These are phyloP conservation scores for bread wheat (Triticum aestivum) DNA, from an alignment of 176 grass and related monocot species.

Conservation along the genomic window IWGSC_CS_RefSeq_v2.1 NC_057809.1:616787277-616787776, in stretches of 20 bases:
- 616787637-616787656: neutral
- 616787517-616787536: constrained; percentile 48
- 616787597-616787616: constrained; percentile 45
- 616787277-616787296: too few relatives aligned
- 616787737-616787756: constrained; percentile 39
- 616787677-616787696: neutral
- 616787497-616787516: constrained; percentile 47
- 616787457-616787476: neutral
- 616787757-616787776: neutral
- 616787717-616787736: neutral
- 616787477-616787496: constrained; percentile 13
- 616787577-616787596: constrained; percentile 56
- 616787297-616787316: too few relatives aligned
- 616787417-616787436: constrained; percentile 6
- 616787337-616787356: too few relatives aligned
- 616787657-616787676: neutral
- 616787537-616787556: constrained; percentile 39
- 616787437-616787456: constrained; percentile 2
- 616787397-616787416: too few relatives aligned
- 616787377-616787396: too few relatives aligned
- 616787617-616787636: neutral
- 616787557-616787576: constrained; percentile 34
- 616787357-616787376: too few relatives aligned
- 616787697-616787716: neutral
- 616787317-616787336: too few relatives aligned